These are phyloP conservation scores for Aschersonia sp. DNA, from an alignment of 2,329 filamentous ascomycete species.

Conservation along the genomic window DNA sequence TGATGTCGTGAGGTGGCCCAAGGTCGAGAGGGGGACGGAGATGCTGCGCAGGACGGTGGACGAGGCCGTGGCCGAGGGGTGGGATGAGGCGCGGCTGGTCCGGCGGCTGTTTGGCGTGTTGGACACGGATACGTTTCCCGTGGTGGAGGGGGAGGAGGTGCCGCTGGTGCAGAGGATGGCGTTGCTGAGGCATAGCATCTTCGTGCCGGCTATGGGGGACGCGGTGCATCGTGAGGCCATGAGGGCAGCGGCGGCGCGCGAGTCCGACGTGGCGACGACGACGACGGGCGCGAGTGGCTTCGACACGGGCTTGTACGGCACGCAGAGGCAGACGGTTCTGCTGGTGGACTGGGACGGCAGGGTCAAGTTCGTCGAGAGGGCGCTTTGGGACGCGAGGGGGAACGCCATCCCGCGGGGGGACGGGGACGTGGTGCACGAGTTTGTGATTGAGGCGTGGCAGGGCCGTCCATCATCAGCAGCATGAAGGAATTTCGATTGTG, in stretches of 20 bases:
- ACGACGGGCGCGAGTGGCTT: constrained; percentile 20
- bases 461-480: too few relatives aligned
- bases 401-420: constrained; percentile 36
- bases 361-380: constrained; percentile 43
- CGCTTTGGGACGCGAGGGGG: constrained; percentile 44
- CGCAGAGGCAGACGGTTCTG: constrained; percentile 48
- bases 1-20: constrained; percentile 42
- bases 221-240: constrained; percentile 29
- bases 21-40: constrained; percentile 37
- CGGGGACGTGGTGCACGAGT: constrained; percentile 41
- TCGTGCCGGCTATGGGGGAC: constrained; percentile 43
- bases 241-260: constrained; percentile 23
- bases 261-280: constrained; percentile 3
- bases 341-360: constrained; percentile 50
- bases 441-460: constrained; percentile 38
- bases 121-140: constrained; percentile 41
- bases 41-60: constrained; percentile 28
- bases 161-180: constrained; percentile 38
- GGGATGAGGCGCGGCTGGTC: constrained; percentile 33
- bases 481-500: too few relatives aligned
- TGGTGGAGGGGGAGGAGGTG: constrained; percentile 17
- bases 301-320: constrained; percentile 48
- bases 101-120: constrained; percentile 38
- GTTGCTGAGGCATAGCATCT: constrained; percentile 44
- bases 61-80: constrained; percentile 19